Base-by-base conservation (phyloP, 1,139 yeast genomes). In the Blastobotrys indianensis region DNA sequence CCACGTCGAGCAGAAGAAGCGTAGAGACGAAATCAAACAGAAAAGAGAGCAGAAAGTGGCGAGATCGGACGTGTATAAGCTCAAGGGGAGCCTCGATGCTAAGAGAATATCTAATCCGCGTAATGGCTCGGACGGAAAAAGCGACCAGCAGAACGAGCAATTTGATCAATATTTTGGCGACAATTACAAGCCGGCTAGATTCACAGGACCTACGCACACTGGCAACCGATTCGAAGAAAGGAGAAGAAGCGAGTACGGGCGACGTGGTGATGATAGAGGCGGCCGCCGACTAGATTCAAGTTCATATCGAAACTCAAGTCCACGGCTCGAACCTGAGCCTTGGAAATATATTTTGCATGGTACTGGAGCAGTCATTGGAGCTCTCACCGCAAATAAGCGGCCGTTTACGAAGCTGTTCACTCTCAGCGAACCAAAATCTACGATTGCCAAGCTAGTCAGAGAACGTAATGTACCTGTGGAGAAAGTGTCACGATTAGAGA, bases 271-370 rank as follows among this genome's bases (percentile, higher is more conserved):
- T 16, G 31, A 13, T 11, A n/a, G n/a, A n/a, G n/a, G n/a, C n/a
- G n/a, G n/a, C n/a, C n/a, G n/a, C n/a, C n/a, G n/a, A n/a, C n/a
- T n/a, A n/a, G n/a, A n/a, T n/a, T n/a, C n/a, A n/a, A 9, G 41
- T 20, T 9, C 17, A 10, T 17, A 13, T 12, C 13, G 33, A 12
- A 36, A n/a, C 41, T 11, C 12, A 12, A 25, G 39, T 29, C 47
- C 48, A 4, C 28, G 17, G 35, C 40, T 49, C 32, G 44, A 47
- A 34, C 39, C 32, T 3, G 53, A 58, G 46, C 82, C 88, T 0
- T 61, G 79, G 36, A 64, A 75, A 46, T 95, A 87, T 57, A 81
- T 80, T 56, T 65, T 87, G 1, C 86, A 75, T 59, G 97, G 97
- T 3, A 79, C 83, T 0, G 83, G 85, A 48, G 70, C 94, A 0